Evolutionary conservation across 2,329 filamentous ascomycete genomes (phyloP).

Genomic region (Trichocomaceae sp.): DNA sequence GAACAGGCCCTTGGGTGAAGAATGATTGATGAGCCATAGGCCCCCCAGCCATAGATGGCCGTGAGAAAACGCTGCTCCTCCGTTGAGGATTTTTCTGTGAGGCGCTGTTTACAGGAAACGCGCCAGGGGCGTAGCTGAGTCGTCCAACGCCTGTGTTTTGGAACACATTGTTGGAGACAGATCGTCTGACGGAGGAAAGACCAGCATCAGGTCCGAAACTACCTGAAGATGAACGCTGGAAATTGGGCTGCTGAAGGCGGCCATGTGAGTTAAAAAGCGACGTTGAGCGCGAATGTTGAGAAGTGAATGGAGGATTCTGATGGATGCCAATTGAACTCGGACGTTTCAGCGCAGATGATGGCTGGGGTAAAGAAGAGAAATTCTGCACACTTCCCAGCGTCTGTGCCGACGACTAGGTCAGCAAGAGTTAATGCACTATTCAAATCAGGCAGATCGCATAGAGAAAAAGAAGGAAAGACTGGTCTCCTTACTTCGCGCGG

Average conservation of each 20-base stretch:
- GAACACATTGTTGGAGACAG: slow-evolving; percentile 63
- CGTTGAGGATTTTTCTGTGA: slow-evolving; percentile 48
- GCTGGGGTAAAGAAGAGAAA: slow-evolving; percentile 81
- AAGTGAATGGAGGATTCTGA: slow-evolving; percentile 57
- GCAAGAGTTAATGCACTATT: slow-evolving; percentile 9
- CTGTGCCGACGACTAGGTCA: slow-evolving; percentile 32
- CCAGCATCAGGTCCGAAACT: slow-evolving; percentile 72
- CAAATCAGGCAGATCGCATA: background rate
- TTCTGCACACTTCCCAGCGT: slow-evolving; percentile 79
- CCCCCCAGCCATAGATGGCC: slow-evolving; percentile 58
- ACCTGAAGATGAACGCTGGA: slow-evolving; percentile 66
- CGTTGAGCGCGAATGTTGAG: slow-evolving; percentile 70
- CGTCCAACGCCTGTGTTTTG: slow-evolving; percentile 53
- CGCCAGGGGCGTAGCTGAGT: slow-evolving; percentile 64
- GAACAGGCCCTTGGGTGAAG: slow-evolving; percentile 78
- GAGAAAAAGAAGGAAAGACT: slow-evolving; percentile 5
- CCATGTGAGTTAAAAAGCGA: slow-evolving; percentile 82
- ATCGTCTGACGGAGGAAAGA: slow-evolving; percentile 75
- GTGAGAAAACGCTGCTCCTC: slow-evolving; percentile 76
- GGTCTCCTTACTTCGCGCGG: slow-evolving; percentile 68
- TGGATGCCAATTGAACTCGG: slow-evolving; percentile 69
- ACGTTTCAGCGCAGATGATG: slow-evolving; percentile 88
- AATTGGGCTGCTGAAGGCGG: slow-evolving; percentile 78
- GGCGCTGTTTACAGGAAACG: slow-evolving; percentile 48
- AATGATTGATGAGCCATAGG: slow-evolving; percentile 81